A percentile compares a stretch with the other conserved stretches of the same genome.
These are phyloP conservation scores for Neopestalotiopsis clavispora DNA, from an alignment of 2,329 filamentous ascomycete genomes.

Conservation along the genomic window DNA sequence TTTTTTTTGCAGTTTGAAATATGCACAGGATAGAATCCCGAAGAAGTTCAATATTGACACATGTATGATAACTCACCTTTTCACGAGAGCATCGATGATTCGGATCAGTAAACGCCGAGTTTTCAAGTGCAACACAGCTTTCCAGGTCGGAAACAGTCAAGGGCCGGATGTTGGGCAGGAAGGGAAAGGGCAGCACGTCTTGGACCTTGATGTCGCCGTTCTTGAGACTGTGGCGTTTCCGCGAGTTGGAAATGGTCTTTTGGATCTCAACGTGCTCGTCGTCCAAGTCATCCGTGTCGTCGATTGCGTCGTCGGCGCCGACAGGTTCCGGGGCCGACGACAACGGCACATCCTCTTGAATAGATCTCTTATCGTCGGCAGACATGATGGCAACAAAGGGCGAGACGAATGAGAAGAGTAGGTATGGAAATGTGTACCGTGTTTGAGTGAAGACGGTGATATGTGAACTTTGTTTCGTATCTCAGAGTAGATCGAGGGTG, in stretches of 20 bases:
- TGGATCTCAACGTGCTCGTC: constrained; percentile 42
- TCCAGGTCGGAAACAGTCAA: constrained; percentile 71
- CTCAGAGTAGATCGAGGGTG: not conserved
- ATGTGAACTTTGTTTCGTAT: not conserved
- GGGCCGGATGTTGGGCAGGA: constrained; percentile 76
- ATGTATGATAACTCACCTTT: constrained; percentile 49
- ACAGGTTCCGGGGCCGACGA: constrained; percentile 8
- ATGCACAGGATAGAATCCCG: not conserved
- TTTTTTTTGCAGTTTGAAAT: not conserved
- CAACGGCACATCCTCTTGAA: not conserved
- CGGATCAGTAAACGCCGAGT: constrained; percentile 56
- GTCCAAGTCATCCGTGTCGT: constrained; percentile 45
- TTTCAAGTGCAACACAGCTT: constrained; percentile 60
- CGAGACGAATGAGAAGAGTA: no score
- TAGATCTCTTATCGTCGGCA: constrained; percentile 10
- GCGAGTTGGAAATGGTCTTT: constrained; percentile 44
- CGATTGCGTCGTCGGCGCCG: constrained; percentile 37
- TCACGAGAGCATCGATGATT: constrained; percentile 55
- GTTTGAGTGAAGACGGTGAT: not conserved
- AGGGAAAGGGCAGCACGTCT: constrained; percentile 58
- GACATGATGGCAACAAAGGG: not conserved
- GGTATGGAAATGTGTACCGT: not conserved
- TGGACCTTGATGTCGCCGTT: constrained; percentile 43
- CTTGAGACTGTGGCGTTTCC: constrained; percentile 38
- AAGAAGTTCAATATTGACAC: not conserved